These are phyloP conservation scores for Annulohypoxylon bovei DNA, from an alignment of 495 filamentous ascomycete genomes.

Conservation along the genomic window DNA sequence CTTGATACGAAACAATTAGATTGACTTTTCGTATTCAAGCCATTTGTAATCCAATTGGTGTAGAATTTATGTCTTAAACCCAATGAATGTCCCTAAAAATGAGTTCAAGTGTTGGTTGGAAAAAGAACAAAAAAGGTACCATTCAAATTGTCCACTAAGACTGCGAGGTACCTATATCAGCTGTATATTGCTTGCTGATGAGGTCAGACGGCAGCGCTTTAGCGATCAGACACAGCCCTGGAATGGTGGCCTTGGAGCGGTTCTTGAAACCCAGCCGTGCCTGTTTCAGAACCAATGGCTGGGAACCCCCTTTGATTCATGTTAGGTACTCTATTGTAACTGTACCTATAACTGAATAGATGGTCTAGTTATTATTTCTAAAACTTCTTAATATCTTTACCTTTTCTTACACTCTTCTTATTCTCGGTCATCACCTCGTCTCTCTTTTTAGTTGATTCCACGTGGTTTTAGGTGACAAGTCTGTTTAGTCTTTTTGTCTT, in stretches of 20 bases:
- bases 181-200: constrained; percentile 2
- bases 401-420: background rate
- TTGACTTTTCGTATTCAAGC: background rate
- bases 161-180: constrained; percentile 9
- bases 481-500: background rate
- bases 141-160: constrained; percentile 4
- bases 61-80: background rate
- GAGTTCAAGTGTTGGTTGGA: background rate
- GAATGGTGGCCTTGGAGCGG: constrained; percentile 21
- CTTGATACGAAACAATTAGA: background rate
- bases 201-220: constrained; percentile 26
- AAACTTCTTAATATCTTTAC: constrained; percentile 13
- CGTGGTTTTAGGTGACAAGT: background rate
- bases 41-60: background rate
- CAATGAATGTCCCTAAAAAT: background rate
- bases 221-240: constrained; percentile 39
- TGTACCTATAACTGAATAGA: background rate
- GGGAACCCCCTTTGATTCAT: constrained; percentile 15
- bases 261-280: constrained; percentile 37
- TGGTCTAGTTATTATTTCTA: background rate
- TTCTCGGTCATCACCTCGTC: background rate
- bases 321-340: constrained; percentile 8
- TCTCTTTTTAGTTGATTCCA: background rate
- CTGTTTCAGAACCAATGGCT: constrained; percentile 30
- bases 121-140: background rate